These are phyloP conservation scores for Pachysolen tannophilus DNA, from an alignment of 805 yeast genomes.

Conservation along the genomic window DNA sequence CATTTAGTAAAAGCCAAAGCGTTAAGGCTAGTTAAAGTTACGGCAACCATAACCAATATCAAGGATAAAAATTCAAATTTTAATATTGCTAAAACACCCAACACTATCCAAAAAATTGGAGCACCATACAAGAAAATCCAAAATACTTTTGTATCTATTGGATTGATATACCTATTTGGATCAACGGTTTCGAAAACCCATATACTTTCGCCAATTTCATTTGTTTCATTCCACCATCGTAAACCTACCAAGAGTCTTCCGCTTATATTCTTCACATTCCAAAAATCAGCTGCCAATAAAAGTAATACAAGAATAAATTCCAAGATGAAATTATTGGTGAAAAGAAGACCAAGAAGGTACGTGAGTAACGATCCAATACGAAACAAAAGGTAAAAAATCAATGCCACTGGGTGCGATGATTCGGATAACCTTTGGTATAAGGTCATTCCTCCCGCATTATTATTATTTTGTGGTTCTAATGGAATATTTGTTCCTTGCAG, in stretches of 20 bases:
- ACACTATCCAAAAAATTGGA: conserved; percentile 67
- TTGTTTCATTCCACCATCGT: conserved; percentile 95
- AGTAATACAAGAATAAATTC: conserved; percentile 75
- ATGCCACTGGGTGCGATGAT: conserved; percentile 80
- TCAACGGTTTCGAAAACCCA: conserved; percentile 91
- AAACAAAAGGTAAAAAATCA: conserved; percentile 53
- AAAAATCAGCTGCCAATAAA: conserved; percentile 80
- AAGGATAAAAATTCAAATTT: conserved; percentile 68
- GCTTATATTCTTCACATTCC: conserved; percentile 87
- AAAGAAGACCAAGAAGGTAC: conserved; percentile 63
- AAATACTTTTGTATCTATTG: conserved; percentile 83
- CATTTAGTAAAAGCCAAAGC: conserved; percentile 87
- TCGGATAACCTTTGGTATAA: conserved; percentile 45
- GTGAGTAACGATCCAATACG: conserved; percentile 55
- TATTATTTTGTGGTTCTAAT: no score
- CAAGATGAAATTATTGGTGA: conserved; percentile 59
- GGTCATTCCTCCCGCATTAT: no score
- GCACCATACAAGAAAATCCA: conserved; percentile 74
- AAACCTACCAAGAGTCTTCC: conserved; percentile 88
- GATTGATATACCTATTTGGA: conserved; percentile 65
- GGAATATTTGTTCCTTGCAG: no score
- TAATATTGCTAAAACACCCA: conserved; percentile 72
- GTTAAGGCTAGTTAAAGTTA: conserved; percentile 69
- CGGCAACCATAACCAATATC: conserved; percentile 56
- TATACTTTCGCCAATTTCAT: conserved; percentile 52